These are phyloP conservation scores for Nemania serpens DNA, from an alignment of 2,329 filamentous ascomycete genomes.

Conservation along the genomic window DNA sequence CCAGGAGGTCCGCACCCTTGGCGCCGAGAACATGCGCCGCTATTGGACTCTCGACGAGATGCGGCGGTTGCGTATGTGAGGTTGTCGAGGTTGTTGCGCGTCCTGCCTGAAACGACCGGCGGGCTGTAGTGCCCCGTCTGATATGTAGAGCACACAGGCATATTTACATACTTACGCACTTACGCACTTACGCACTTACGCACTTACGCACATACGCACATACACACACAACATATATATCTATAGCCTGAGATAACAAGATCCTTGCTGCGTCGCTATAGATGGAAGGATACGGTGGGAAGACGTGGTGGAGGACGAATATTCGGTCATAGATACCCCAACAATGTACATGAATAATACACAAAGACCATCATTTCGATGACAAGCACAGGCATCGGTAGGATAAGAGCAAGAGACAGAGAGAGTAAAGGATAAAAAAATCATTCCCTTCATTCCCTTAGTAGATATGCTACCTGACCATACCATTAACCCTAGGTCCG, in stretches of 20 bases:
- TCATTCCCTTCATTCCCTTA: slow-evolving; percentile 35
- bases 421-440: slow-evolving; percentile 15
- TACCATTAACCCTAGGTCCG: slow-evolving; percentile 29
- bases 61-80: slow-evolving; percentile 67
- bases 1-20: slow-evolving; percentile 77
- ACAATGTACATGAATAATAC: background rate
- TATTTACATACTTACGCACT: too few species aligned
- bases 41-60: slow-evolving; percentile 83
- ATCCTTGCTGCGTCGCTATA: background rate
- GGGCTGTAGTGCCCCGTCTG: background rate
- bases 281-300: background rate
- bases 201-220: too few species aligned
- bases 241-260: background rate
- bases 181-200: too few species aligned
- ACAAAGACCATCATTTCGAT: too few species aligned
- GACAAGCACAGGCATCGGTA: too few species aligned
- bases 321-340: background rate
- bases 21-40: slow-evolving; percentile 85
- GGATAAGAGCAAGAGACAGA: background rate
- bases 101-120: too few species aligned
- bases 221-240: background rate
- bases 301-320: background rate
- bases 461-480: slow-evolving; percentile 29
- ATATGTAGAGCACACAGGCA: background rate
- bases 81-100: too few species aligned